Evolutionary conservation across 495 filamentous ascomycete species (phyloP).

Genomic region (Hyaloscypha finlandica): DNA sequence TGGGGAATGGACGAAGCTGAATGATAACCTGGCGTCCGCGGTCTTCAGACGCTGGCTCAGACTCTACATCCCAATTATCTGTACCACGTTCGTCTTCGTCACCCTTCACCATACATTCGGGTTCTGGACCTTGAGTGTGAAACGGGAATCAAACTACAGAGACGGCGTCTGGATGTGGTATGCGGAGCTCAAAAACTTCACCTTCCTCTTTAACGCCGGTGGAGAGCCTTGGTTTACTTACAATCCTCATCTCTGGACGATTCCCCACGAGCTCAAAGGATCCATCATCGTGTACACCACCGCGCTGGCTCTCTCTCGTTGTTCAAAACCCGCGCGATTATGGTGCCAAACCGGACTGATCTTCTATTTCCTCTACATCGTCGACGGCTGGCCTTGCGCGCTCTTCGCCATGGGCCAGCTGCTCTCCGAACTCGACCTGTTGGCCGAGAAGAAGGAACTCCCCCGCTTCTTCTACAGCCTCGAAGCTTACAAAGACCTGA

Average conservation of each 20-base stretch:
- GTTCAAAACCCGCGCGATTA: slow-evolving; percentile 47
- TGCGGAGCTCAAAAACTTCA: slow-evolving; percentile 59
- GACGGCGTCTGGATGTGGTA: slow-evolving; percentile 58
- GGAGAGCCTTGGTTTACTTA: slow-evolving; percentile 52
- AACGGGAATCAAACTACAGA: slow-evolving; percentile 37
- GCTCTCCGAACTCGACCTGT: slow-evolving; percentile 49
- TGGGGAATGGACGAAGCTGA: slow-evolving; percentile 40
- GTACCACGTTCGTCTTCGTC: slow-evolving; percentile 56
- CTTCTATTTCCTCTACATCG: slow-evolving; percentile 56
- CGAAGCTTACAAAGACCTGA: slow-evolving; percentile 42
- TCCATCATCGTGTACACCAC: slow-evolving; percentile 65
- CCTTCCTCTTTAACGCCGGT: slow-evolving; percentile 52
- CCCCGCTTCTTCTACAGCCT: slow-evolving; percentile 39
- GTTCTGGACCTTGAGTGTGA: slow-evolving; percentile 39
- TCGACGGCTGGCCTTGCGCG: slow-evolving; percentile 46
- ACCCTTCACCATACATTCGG: slow-evolving; percentile 52
- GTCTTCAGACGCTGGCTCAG: slow-evolving; percentile 64
- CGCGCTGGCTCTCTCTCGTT: slow-evolving; percentile 53
- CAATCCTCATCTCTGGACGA: slow-evolving; percentile 70
- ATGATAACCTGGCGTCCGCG: slow-evolving; percentile 51
- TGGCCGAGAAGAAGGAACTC: slow-evolving; percentile 43
- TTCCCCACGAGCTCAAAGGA: slow-evolving; percentile 67
- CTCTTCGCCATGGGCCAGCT: slow-evolving; percentile 49
- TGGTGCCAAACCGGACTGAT: slow-evolving; percentile 44
- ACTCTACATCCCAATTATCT: slow-evolving; percentile 60